These are phyloP conservation scores for Miscanthus lutarioriparius DNA, from an alignment of 176 grass and related monocot species.

Conservation along the genomic window DNA sequence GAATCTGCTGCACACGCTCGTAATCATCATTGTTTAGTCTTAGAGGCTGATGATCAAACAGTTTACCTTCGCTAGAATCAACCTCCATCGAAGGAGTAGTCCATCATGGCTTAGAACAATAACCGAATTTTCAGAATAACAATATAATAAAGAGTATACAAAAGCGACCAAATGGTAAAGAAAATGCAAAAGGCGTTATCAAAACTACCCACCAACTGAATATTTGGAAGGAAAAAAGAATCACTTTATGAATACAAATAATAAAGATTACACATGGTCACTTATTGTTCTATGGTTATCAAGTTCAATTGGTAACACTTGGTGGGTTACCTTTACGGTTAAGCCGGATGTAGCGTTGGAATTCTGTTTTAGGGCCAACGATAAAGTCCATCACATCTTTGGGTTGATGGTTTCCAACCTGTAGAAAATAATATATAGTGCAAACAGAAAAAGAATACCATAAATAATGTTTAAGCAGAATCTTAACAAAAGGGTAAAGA, in stretches of 20 bases:
- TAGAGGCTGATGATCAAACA: too few species aligned
- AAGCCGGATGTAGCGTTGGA: constrained; percentile 53
- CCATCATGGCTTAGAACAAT: constrained; percentile 33
- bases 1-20: too few species aligned
- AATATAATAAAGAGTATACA: not conserved
- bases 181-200: not conserved
- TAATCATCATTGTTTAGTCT: too few species aligned
- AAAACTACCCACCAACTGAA: not conserved
- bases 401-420: constrained; percentile 57
- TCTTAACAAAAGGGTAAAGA: not conserved
- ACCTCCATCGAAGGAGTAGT: constrained; percentile 28
- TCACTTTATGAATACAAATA: not conserved
- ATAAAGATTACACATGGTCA: not conserved
- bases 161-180: not conserved
- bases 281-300: not conserved
- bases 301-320: not conserved
- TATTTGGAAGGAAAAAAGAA: not conserved
- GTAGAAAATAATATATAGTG: not conserved
- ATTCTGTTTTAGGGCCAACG: constrained; percentile 42
- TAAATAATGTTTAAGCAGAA: not conserved
- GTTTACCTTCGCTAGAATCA: too few species aligned
- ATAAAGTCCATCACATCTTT: constrained; percentile 44
- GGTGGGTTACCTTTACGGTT: constrained; percentile 37
- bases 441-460: not conserved
- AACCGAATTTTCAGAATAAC: not conserved